phyloP scores from a whole-genome alignment of 805 yeast species.

The Monosporozyma aerobia region DNA sequence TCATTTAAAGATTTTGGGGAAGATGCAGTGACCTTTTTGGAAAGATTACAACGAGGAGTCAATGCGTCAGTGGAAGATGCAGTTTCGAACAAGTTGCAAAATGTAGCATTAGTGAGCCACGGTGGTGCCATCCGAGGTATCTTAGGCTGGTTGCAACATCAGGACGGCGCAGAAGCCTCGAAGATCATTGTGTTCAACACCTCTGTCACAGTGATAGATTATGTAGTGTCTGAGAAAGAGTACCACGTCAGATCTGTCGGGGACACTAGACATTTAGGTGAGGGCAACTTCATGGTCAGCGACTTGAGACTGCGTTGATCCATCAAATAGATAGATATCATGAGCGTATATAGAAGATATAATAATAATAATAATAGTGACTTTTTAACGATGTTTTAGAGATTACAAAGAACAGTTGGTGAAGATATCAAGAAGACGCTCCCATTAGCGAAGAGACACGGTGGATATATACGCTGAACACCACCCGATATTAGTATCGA shows the following conservation, averaged over 20 bases:
- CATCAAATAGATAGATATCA: too few species aligned
- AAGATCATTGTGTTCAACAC: constrained; percentile 62
- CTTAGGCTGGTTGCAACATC: constrained; percentile 41
- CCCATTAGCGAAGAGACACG: too few species aligned
- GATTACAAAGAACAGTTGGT: too few species aligned
- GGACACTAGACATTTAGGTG: constrained; percentile 59
- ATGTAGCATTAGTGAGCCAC: constrained; percentile 60
- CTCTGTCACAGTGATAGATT: constrained; percentile 59
- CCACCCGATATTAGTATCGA: background rate
- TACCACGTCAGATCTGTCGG: constrained; percentile 51
- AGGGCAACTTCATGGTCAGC: constrained; percentile 38
- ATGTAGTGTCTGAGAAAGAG: constrained; percentile 31
- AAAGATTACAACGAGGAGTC: constrained; percentile 43
- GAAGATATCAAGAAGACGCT: too few species aligned
- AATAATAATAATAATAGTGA: background rate
- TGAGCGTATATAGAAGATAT: too few species aligned
- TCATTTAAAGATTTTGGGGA: constrained; percentile 63
- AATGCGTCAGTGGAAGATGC: constrained; percentile 32
- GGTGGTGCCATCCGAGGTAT: constrained; percentile 72
- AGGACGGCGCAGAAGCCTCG: constrained; percentile 34
- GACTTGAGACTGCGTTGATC: constrained; percentile 39
- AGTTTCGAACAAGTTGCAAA: constrained; percentile 28
- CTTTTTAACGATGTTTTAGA: background rate
- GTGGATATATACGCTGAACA: background rate
- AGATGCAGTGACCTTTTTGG: constrained; percentile 35